Evolutionary conservation across 768 basidiomycete species (phyloP).

Genomic region (Collybia mongolica): DNA sequence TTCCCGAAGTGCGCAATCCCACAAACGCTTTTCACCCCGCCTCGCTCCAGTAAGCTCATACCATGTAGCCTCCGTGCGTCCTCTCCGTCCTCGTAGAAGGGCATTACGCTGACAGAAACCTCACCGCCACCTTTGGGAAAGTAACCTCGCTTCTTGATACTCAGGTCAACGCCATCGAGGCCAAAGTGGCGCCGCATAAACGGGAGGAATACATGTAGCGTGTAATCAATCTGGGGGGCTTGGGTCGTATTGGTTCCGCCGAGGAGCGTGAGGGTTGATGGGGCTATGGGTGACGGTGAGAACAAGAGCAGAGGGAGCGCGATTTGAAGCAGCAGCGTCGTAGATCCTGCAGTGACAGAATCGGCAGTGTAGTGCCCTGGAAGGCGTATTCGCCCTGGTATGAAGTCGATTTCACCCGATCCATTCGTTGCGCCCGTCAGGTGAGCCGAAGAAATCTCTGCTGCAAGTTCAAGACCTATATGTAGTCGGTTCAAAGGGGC

Average conservation of each 20-base stretch:
- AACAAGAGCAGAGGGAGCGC: conserved; percentile 70
- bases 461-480: conserved; percentile 64
- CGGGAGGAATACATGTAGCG: conserved; percentile 62
- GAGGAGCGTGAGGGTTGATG: conserved; percentile 50
- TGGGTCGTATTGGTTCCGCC: conserved; percentile 74
- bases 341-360: conserved; percentile 68
- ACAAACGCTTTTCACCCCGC: conserved; percentile 44
- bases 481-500: not conserved
- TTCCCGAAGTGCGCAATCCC: conserved; percentile 69
- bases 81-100: conserved; percentile 31
- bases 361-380: conserved; percentile 40
- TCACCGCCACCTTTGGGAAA: conserved; percentile 74
- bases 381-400: conserved; percentile 44
- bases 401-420: conserved; percentile 55
- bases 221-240: conserved; percentile 80
- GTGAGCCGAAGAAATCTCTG: conserved; percentile 55
- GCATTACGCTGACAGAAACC: conserved; percentile 41
- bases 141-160: conserved; percentile 62
- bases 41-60: conserved; percentile 56
- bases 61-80: conserved; percentile 23
- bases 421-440: conserved; percentile 53
- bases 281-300: conserved; percentile 24
- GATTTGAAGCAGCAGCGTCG: conserved; percentile 69
- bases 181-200: conserved; percentile 63
- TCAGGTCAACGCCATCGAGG: conserved; percentile 37